These are phyloP conservation scores for Solanum clarkiae DNA, from an alignment of 257 asterid genomes.

Conservation along the genomic window DNA sequence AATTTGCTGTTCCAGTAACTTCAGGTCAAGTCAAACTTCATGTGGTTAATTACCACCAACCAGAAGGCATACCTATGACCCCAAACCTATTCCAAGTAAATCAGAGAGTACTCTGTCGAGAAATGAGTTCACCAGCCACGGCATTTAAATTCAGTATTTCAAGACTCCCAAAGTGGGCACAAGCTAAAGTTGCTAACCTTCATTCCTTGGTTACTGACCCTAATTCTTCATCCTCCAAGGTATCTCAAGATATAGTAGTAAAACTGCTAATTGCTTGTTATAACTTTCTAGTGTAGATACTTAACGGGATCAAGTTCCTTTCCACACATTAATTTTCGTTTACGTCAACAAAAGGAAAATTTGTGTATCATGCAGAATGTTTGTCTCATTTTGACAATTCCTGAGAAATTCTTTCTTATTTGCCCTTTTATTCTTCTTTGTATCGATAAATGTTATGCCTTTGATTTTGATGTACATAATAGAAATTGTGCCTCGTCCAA, in stretches of 20 bases:
- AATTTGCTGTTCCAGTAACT: slow-evolving; percentile 7
- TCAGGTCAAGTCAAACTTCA: slow-evolving; percentile 10
- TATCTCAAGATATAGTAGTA: slow-evolving; percentile 2
- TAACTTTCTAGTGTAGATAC: neutral
- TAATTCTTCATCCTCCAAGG: slow-evolving; percentile 30
- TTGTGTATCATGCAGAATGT: neutral
- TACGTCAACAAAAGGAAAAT: neutral
- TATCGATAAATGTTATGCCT: neutral
- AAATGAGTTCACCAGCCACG: slow-evolving; percentile 7
- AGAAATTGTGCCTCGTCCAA: neutral
- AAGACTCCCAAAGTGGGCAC: slow-evolving; percentile 69
- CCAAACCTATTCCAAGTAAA: slow-evolving; percentile 3
- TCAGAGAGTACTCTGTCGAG: slow-evolving; percentile 10
- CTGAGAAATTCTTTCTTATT: neutral
- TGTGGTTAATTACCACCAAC: slow-evolving; percentile 8
- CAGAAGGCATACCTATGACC: slow-evolving; percentile 12
- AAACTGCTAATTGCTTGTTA: neutral
- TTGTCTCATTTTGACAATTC: neutral
- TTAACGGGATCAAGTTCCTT: neutral
- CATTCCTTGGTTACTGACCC: slow-evolving; percentile 5
- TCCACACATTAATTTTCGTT: neutral
- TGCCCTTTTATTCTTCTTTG: neutral
- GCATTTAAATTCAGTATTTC: slow-evolving; percentile 53
- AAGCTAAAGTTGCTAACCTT: slow-evolving; percentile 15
- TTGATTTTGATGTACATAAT: neutral